Percentiles rank a stretch among this genome's conserved stretches.
Evolutionary conservation across 441 rosid genomes (phyloP).

Genomic region (Euphorbia schlechtendalii): DNA sequence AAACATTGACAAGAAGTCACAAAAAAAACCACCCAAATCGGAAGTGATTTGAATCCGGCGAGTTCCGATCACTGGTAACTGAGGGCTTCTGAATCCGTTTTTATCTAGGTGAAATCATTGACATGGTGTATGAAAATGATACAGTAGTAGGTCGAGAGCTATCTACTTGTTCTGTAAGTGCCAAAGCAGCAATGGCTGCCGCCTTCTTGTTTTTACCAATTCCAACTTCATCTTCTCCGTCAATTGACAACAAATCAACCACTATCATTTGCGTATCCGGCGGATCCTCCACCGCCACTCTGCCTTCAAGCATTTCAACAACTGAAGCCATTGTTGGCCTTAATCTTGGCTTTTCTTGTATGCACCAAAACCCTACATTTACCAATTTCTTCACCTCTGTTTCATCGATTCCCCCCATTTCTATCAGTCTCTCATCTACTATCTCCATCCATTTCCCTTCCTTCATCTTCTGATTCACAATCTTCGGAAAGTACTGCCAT

Average conservation of each 20-base stretch:
- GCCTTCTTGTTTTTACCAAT: constrained; percentile 4
- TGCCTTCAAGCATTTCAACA: constrained; percentile 80
- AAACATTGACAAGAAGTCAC: no score
- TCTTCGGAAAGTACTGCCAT: constrained; percentile 64
- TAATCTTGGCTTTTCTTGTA: constrained; percentile 54
- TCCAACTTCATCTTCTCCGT: constrained; percentile 31
- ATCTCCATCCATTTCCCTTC: constrained; percentile 61
- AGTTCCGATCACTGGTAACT: no score
- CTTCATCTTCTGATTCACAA: constrained; percentile 46
- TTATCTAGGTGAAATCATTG: constrained; percentile 58
- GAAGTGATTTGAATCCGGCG: no score
- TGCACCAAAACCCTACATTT: constrained; percentile 77
- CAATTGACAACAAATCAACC: constrained; percentile 51
- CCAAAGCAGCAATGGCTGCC: constrained; percentile 20
- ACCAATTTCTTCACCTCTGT: constrained; percentile 46
- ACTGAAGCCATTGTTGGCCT: constrained; percentile 66
- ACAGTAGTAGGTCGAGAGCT: constrained; percentile 20
- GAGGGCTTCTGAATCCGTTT: background rate
- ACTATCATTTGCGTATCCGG: constrained; percentile 60
- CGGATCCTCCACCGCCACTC: constrained; percentile 47
- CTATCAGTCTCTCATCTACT: constrained; percentile 48
- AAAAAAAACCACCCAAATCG: no score
- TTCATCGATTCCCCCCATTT: constrained; percentile 45
- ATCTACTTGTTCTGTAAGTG: constrained; percentile 19
- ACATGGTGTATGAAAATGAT: constrained; percentile 39